Percentiles rank a stretch among this genome's conserved stretches.
Conservation (phyloP, 208 protist genomes). For the Porcisia deanei region DNA sequence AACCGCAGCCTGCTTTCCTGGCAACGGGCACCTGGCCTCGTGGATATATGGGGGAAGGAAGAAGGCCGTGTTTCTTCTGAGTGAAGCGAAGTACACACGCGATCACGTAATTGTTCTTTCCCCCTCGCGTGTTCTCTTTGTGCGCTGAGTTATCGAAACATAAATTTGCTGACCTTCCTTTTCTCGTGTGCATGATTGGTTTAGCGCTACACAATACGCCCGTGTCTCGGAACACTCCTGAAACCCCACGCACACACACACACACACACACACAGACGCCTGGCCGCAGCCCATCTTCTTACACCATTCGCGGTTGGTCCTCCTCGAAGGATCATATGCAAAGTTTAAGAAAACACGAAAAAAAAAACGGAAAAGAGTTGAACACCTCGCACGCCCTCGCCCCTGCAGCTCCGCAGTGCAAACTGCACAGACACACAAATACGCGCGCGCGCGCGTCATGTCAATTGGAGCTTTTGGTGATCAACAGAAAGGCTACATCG, state of each 20-base stretch:
- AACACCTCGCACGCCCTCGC: too few relatives aligned
- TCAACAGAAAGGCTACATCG: conserved; percentile 20
- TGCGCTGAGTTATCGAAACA: neutral
- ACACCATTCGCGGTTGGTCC: too few relatives aligned
- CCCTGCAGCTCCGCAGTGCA: neutral
- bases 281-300: neutral
- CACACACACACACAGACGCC: neutral
- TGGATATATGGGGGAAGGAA: too few relatives aligned
- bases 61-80: too few relatives aligned
- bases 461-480: conserved; percentile 6
- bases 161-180: neutral
- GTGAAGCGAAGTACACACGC: too few relatives aligned
- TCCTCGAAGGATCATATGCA: too few relatives aligned
- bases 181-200: neutral
- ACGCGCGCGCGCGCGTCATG: conserved; percentile 10
- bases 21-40: too few relatives aligned
- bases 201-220: neutral
- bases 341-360: too few relatives aligned
- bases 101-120: too few relatives aligned
- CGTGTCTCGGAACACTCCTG: too few relatives aligned
- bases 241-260: neutral
- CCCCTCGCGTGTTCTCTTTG: neutral
- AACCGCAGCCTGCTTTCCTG: too few relatives aligned
- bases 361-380: too few relatives aligned
- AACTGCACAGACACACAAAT: neutral